Evolutionary conservation across 2,329 filamentous ascomycete species (phyloP).

Genomic region (Trichothecium sympodiale): DNA sequence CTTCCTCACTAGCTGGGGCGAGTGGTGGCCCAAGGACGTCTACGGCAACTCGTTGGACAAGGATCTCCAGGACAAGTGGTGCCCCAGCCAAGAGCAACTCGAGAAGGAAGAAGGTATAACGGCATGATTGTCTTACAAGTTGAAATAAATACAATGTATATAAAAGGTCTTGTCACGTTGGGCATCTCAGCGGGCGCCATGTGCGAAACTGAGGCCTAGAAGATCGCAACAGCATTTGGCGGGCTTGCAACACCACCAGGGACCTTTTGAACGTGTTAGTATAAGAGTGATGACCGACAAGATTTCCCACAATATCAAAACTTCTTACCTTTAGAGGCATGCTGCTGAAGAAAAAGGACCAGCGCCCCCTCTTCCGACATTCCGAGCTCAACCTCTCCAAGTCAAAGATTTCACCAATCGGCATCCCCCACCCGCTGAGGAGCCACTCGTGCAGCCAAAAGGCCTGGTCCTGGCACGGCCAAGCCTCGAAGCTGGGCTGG

Average conservation of each 20-base stretch:
- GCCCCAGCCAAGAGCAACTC: constrained; percentile 32
- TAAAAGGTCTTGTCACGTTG: too few relatives aligned
- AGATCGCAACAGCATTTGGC: constrained; percentile 26
- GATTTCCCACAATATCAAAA: too few relatives aligned
- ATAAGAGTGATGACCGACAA: too few relatives aligned
- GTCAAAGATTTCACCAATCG: constrained; percentile 38
- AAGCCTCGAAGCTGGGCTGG: constrained; percentile 39
- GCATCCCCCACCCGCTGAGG: constrained; percentile 38
- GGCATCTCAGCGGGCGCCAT: too few relatives aligned
- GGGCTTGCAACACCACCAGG: constrained; percentile 25
- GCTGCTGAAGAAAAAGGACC: constrained; percentile 29
- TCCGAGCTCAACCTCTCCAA: constrained; percentile 25
- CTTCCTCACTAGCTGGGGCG: constrained; percentile 44
- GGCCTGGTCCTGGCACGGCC: constrained; percentile 23
- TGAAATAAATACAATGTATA: too few relatives aligned
- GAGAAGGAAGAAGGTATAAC: constrained; percentile 28
- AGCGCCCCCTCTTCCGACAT: constrained; percentile 20
- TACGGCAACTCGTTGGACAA: constrained; percentile 30
- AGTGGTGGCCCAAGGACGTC: constrained; percentile 40
- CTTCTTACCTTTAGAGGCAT: constrained; percentile 22
- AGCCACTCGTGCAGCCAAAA: constrained; percentile 30
- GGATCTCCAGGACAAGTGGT: constrained; percentile 40
- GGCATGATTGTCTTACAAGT: too few relatives aligned
- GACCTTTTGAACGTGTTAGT: constrained; percentile 11
- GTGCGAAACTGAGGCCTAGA: too few relatives aligned